These are phyloP conservation scores for Pseudopediastrum boryanum DNA, from an alignment of 139 green algal species.

Conservation along the genomic window DNA sequence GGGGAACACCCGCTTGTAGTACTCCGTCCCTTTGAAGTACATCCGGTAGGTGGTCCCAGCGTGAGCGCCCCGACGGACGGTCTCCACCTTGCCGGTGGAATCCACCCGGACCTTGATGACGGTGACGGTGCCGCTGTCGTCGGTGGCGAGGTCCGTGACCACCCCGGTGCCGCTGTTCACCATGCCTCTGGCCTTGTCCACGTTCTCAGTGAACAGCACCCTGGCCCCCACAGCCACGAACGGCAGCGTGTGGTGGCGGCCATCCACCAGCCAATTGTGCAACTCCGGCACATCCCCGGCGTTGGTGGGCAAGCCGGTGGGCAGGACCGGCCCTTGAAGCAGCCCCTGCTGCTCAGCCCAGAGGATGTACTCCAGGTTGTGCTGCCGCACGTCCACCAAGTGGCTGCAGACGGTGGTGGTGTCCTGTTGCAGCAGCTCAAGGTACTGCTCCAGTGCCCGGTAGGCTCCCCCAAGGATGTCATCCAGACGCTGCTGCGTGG, in stretches of 20 bases:
- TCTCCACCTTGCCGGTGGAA: neutral
- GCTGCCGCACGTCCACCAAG: neutral
- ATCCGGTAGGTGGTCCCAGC: neutral
- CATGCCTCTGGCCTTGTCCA: neutral
- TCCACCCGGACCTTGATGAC: slow-evolving; percentile 12
- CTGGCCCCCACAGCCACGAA: neutral
- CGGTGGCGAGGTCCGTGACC: too few species aligned
- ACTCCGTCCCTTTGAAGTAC: neutral
- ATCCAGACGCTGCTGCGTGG: neutral
- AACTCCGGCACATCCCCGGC: neutral
- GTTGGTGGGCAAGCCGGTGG: neutral
- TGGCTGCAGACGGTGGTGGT: slow-evolving; percentile 19
- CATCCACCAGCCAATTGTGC: neutral
- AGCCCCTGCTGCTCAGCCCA: neutral
- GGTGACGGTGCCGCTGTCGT: too few species aligned
- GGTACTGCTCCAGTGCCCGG: too few species aligned
- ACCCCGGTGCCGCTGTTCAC: neutral
- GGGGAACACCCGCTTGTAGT: neutral
- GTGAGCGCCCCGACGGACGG: neutral
- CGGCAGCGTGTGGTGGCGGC: neutral
- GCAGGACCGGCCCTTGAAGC: neutral
- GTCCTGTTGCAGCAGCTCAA: neutral
- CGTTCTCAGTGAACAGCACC: neutral
- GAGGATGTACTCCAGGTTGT: neutral
- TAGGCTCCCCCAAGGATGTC: neutral